These are phyloP conservation scores for Suhomyces atakaporum DNA, from an alignment of 1,139 yeast species.

Conservation along the genomic window DNA sequence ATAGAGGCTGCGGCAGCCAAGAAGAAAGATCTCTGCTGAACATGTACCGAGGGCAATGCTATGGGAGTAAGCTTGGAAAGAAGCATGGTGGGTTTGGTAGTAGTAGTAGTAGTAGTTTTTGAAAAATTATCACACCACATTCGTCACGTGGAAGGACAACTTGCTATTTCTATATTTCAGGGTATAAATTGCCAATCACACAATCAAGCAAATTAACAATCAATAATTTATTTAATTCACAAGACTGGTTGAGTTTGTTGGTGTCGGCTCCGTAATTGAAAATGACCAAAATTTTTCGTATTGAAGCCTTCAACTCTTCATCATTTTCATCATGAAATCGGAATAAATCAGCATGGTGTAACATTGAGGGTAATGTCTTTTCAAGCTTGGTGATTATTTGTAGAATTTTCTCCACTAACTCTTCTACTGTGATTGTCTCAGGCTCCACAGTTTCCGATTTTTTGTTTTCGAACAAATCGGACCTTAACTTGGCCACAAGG, in stretches of 20 bases:
- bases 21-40: conserved; percentile 14
- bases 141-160: conserved; percentile 1
- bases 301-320: conserved; percentile 19
- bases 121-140: conserved; percentile 2
- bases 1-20: conserved; percentile 21
- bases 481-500: conserved; percentile 22
- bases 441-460: conserved; percentile 9
- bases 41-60: background rate
- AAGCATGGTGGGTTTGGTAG: conserved; percentile 2
- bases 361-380: conserved; percentile 11
- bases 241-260: conserved; percentile 14
- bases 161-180: conserved; percentile 20
- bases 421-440: conserved; percentile 11
- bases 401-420: conserved; percentile 19
- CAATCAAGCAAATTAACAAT: conserved; percentile 34
- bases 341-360: conserved; percentile 5
- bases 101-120: background rate
- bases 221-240: conserved; percentile 33
- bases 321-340: conserved; percentile 19
- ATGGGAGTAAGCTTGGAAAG: background rate
- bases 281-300: conserved; percentile 21
- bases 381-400: conserved; percentile 14
- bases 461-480: conserved; percentile 21
- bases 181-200: conserved; percentile 30
- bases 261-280: conserved; percentile 21